Evolutionary conservation across 1,139 yeast species (phyloP), one percentile per base, ranked within the genome.

Genomic region (Candida sanyaensis): DNA sequence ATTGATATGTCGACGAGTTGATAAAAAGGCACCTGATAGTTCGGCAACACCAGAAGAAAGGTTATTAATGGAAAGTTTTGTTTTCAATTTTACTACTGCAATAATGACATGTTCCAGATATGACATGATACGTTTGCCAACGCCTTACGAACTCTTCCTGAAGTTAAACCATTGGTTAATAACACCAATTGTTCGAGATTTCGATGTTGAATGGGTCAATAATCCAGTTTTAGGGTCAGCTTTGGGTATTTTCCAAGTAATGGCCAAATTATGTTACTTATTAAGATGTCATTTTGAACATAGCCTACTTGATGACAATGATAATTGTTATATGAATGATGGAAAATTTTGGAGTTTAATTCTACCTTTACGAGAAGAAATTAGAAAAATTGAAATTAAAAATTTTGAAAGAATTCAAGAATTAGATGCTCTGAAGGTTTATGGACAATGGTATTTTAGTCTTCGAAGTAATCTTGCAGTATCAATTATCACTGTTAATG

Each of bases 391-490:
- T 30, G 51, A 50, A 21, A 17, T 9, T 1, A 39, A 39, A 6
- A 45, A 43, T 21, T 11, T 5, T 4, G 13, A 28, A 13, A 42
- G 38, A 21, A 44, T 41, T 21, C 30, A 31, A 23, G 26, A 36
- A 31, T 41, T 50, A 10, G 44, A 43, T 28, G 21, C 21, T n/a
- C 31, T 50, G 21, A 41, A 41, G 12, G 17, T 44, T 4, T 28
- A 36, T 31, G n/a, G 28, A 12, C 12, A 43, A 10, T 23, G 37
- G 13, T 50, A 48, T 21, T 34, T 38, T 11, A 42, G 13, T 6
- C 37, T 50, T 23, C 28, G 51, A 41, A 46, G 50, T 32, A 49
- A 48, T 32, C 42, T 50, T 27, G 51, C 51, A 9, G 51, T 50
- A 6, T 46, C 51, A 6, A 44, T 50, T 5, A 42, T 50, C 30